Conservation (phyloP, 345 rosid genomes). For the Lepidium sativum region DNA sequence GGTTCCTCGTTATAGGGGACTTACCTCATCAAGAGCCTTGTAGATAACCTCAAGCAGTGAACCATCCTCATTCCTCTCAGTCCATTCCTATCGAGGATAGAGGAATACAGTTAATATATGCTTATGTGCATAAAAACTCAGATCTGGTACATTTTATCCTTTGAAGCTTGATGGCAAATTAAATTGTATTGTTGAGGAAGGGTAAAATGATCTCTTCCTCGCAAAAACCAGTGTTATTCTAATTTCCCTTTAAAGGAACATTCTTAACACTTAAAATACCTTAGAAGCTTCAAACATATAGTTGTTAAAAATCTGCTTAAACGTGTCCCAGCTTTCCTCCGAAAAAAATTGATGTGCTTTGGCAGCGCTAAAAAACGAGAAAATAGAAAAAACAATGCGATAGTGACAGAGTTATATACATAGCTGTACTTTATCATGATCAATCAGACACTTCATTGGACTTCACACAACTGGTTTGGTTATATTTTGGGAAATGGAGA, state of each 20-base stretch:
- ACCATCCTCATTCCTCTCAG: slow-evolving; percentile 53
- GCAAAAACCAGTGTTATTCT: background rate
- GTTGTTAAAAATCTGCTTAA: slow-evolving; percentile 72
- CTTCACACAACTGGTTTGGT: background rate
- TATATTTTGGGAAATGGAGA: slow-evolving; percentile 77
- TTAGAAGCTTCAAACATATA: slow-evolving; percentile 89
- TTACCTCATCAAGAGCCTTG: slow-evolving; percentile 94
- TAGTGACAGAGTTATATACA: slow-evolving; percentile 22
- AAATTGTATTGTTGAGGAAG: background rate
- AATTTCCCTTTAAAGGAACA: background rate
- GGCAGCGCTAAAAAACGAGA: slow-evolving; percentile 62
- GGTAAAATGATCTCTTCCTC: background rate
- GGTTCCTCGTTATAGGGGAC: background rate
- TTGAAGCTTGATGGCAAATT: background rate
- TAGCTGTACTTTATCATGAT: background rate
- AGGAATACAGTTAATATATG: background rate
- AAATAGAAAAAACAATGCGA: slow-evolving; percentile 30
- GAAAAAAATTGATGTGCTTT: slow-evolving; percentile 90
- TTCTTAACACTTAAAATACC: slow-evolving; percentile 34
- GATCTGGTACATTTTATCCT: background rate
- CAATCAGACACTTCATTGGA: slow-evolving; percentile 3
- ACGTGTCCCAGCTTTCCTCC: slow-evolving; percentile 77
- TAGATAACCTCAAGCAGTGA: slow-evolving; percentile 66
- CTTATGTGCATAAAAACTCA: background rate
- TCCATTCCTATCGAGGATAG: slow-evolving; percentile 57